Evolutionary conservation across 305 asterid species (phyloP).

Genomic region (Solanum chacoense): DNA sequence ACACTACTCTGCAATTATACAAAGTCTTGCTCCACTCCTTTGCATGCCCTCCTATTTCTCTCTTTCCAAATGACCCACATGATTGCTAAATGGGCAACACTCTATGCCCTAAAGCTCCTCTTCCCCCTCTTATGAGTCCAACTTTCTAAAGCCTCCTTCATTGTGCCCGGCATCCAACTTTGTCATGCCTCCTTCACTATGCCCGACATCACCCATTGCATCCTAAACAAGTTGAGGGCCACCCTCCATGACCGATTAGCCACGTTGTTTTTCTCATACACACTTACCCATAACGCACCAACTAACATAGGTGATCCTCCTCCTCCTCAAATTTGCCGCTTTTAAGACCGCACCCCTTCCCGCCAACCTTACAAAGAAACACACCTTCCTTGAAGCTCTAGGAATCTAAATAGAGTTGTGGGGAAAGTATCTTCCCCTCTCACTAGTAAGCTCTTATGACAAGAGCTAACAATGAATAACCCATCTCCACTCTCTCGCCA

Average conservation of each 20-base stretch:
- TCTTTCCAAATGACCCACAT: background rate
- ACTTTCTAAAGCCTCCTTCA: background rate
- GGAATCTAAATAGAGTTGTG: background rate
- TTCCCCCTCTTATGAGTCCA: background rate
- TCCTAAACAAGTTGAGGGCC: background rate
- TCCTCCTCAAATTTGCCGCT: background rate
- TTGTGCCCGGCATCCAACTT: background rate
- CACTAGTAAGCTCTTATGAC: background rate
- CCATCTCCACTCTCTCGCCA: background rate
- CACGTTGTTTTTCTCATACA: background rate
- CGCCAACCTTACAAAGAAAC: background rate
- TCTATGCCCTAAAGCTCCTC: background rate
- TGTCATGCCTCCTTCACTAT: background rate
- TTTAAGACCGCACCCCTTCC: background rate
- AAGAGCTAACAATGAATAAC: background rate
- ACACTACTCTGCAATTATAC: background rate
- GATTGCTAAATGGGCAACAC: background rate
- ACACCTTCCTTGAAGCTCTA: background rate
- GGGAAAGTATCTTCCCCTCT: background rate
- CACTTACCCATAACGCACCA: background rate
- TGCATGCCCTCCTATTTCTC: background rate
- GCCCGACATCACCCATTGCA: background rate
- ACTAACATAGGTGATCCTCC: background rate
- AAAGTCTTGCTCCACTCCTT: background rate
- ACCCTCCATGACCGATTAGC: background rate